Evolutionary conservation across 805 yeast species (phyloP).

Genomic region (Tetrapisispora nanseiensis): DNA sequence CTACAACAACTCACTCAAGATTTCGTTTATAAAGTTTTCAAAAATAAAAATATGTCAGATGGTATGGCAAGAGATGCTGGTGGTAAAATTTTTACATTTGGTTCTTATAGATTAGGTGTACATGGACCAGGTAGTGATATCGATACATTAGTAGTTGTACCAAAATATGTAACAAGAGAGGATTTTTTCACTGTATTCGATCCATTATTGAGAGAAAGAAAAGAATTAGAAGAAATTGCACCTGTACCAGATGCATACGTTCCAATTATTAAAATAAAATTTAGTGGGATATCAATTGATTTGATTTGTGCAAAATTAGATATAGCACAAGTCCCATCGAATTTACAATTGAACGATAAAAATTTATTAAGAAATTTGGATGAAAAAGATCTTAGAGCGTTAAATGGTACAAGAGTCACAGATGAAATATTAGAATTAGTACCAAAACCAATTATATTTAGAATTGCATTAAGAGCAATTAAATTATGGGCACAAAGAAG

Average conservation of each 20-base stretch:
- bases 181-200: conserved; percentile 82
- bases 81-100: conserved; percentile 93
- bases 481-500: conserved; percentile 95
- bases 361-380: conserved; percentile 78
- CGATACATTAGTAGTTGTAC: conserved; percentile 92
- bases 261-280: conserved; percentile 87
- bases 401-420: conserved; percentile 95
- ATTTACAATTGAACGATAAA: conserved; percentile 71
- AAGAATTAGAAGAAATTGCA: conserved; percentile 83
- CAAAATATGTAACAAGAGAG: conserved; percentile 85
- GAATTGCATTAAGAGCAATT: conserved; percentile 83
- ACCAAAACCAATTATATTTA: conserved; percentile 87
- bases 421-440: conserved; percentile 85
- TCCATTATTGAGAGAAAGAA: conserved; percentile 54
- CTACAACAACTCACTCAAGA: conserved; percentile 68
- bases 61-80: conserved; percentile 98
- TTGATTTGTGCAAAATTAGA: conserved; percentile 76
- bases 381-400: conserved; percentile 79
- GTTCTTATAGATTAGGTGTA: conserved; percentile 90
- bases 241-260: conserved; percentile 96
- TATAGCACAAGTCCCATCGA: conserved; percentile 70
- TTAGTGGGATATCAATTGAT: conserved; percentile 89
- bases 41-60: conserved; percentile 83
- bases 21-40: conserved; percentile 75
- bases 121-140: conserved; percentile 98